Evolutionary conservation across 495 filamentous ascomycete genomes (phyloP), one percentile per base, ranked within the genome.

Genomic region (Antarctomyces pellizariae): DNA sequence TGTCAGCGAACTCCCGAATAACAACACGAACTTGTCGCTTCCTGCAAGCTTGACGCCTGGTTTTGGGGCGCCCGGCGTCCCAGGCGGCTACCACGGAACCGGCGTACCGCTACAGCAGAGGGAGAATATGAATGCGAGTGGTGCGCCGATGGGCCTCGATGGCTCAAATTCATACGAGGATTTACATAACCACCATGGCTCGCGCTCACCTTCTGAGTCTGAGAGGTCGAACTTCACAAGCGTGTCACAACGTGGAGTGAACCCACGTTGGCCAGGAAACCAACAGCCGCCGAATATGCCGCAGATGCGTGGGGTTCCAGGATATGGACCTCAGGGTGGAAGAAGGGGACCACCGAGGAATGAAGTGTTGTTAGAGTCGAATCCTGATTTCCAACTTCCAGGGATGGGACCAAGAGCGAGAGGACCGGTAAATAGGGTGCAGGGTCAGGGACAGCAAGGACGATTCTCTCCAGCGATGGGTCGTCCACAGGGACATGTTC

Each of bases 141-240:
- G 26, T 26, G 13, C 13, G 2, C 26, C 31, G 20, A 5, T 22
- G 9, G 26, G 26, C 16, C 7, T 12, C 7, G 41, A 38, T 27
- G 33, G 29, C 6, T 31, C 29, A 8, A 20, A 29, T 22, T 51
- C 52, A 2, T 62, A 53, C 26, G 73, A 82, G 32, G 66, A 74
- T 26, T 40, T 73, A 16, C 61, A 59, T 16, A 59, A 67, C 33
- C n/a, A n/a, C n/a, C n/a, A n/a, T n/a, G 73, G 70, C 24, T 54
- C 71, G 18, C 58, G 75, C 38, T 76, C 67, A 44, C 78, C 77
- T 28, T 65, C 77, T 24, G 64, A 71, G 36, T 77, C 69, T 32
- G 76, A 83, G 33, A 54, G 63, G 16, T 76, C 69, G 31, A 70
- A 71, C 32, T 90, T 84, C 52, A 90, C 82, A 7, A 78, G 71